phyloP scores from a whole-genome alignment of 2,329 filamentous ascomycete species.

The Pseudogymnoascus sp. region DNA sequence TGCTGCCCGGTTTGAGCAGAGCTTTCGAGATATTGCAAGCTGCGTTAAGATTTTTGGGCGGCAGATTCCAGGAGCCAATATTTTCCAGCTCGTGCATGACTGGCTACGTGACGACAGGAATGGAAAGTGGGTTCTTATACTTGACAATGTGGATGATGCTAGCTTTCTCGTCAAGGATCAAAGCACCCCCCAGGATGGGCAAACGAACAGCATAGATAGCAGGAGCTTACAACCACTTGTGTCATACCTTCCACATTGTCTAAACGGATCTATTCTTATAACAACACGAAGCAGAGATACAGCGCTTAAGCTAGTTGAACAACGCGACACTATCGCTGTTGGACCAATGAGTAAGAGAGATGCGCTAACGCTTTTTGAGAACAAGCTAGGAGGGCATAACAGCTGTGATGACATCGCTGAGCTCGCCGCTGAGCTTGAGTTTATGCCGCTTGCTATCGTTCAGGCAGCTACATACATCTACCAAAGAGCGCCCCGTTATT shows the following conservation, averaged over 20 bases:
- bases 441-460: slow-evolving; percentile 27
- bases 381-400: slow-evolving; percentile 20
- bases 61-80: slow-evolving; percentile 27
- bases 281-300: slow-evolving; percentile 21
- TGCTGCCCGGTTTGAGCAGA: slow-evolving; percentile 29
- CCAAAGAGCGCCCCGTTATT: slow-evolving; percentile 24
- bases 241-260: slow-evolving; percentile 20
- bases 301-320: slow-evolving; percentile 20
- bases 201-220: slow-evolving; percentile 13
- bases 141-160: slow-evolving; percentile 33
- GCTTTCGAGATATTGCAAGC: slow-evolving; percentile 30
- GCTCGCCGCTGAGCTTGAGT: slow-evolving; percentile 22
- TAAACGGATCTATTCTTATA: slow-evolving; percentile 21
- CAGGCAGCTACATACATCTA: slow-evolving; percentile 25
- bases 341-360: slow-evolving; percentile 25
- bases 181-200: slow-evolving; percentile 14
- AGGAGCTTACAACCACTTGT: slow-evolving; percentile 15
- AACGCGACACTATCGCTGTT: slow-evolving; percentile 22
- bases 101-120: slow-evolving; percentile 24
- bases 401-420: slow-evolving; percentile 15
- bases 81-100: slow-evolving; percentile 28
- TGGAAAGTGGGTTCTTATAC: slow-evolving; percentile 29
- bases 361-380: slow-evolving; percentile 27
- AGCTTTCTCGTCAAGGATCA: slow-evolving; percentile 19
- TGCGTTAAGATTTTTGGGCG: slow-evolving; percentile 26